Evolutionary conservation across 768 basidiomycete species (phyloP), one percentile per base, ranked within the genome.

Genomic region (Kwoniella europaea): DNA sequence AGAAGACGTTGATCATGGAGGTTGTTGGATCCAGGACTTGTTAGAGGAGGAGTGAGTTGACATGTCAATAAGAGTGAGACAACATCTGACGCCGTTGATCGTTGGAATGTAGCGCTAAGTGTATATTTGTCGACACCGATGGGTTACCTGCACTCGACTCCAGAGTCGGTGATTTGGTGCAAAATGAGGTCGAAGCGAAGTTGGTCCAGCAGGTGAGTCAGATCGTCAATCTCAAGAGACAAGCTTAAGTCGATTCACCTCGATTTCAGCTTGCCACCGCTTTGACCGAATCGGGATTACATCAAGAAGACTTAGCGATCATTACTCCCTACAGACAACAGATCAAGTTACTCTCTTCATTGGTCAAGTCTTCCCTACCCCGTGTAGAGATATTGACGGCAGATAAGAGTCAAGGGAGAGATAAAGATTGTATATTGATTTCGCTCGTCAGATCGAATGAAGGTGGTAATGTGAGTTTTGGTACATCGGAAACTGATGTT

Each of bases 281-380:
- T 0, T 86, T 98, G 24, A 76, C 91, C 4, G 81, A 82, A 4
- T 86, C 89, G 59, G 94, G 94, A 3, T 85, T 96, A 20, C 75
- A 81, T 5, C 86, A 90, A 67, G 85, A 88, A 1, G 90, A 95
- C 73, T 89, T 98, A 66, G 96, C 92, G 10, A 86, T 97, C 73
- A 91, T 99, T 76, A 92, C 95, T 4, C 85, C 94, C 50, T 99
- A 99, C 82, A 89, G 94, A 1, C 97, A 98, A 74, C 97, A 99
- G 79, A 91, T 95, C 85, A 98, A 98, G 85, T 86, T 95, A 1
- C 84, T 99, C 35, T 87, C 89, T 0, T 87, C 91, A 72, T 83
- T 91, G 55, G 82, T 98, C 46, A 84, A 86, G 43, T 84, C 83
- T 54, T 86, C 85, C 67, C 86, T 87, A 50, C 88, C 76, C 4